These are phyloP conservation scores for Ustilago curta DNA, from an alignment of 1,284 basidiomycete genomes.

Conservation along the genomic window DNA sequence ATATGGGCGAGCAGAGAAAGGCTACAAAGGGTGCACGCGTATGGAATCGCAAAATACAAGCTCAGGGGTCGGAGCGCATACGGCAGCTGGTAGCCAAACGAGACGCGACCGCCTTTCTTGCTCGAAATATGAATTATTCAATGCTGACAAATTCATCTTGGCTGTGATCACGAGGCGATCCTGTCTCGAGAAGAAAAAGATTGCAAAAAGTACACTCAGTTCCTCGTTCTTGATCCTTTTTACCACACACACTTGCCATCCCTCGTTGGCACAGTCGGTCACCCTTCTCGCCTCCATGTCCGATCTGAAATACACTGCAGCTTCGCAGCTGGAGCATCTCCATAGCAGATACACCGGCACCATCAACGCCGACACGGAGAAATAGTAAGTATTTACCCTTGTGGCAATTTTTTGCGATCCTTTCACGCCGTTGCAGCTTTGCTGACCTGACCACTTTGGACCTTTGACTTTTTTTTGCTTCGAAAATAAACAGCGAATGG, in stretches of 20 bases:
- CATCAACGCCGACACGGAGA: conserved; percentile 67
- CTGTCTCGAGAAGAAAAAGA: background rate
- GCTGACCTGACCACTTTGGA: conserved; percentile 5
- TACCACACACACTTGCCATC: conserved; percentile 2
- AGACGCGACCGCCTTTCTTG: background rate
- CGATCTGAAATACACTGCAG: conserved; percentile 47
- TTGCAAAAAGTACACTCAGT: background rate
- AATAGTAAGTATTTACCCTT: conserved; percentile 55
- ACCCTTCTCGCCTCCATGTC: conserved; percentile 26
- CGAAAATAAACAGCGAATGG: conserved; percentile 85
- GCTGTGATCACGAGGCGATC: conserved; percentile 5
- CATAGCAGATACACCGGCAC: conserved; percentile 96
- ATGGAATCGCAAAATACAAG: too few species aligned
- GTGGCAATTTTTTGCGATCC: conserved; percentile 11
- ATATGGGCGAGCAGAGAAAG: background rate
- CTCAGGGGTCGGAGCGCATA: conserved; percentile 39
- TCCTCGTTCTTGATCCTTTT: background rate
- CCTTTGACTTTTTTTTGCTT: conserved; percentile 4
- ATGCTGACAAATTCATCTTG: conserved; percentile 7
- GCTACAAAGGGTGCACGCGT: too few species aligned
- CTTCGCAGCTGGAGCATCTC: conserved; percentile 71
- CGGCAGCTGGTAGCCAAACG: background rate
- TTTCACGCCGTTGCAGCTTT: background rate
- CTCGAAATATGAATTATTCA: conserved; percentile 1
- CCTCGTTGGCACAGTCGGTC: background rate